A percentile compares a stretch with the other conserved stretches of the same genome.
phyloP scores from a whole-genome alignment of 2,329 filamentous ascomycete species.

The Hypoxylon sp. region DNA sequence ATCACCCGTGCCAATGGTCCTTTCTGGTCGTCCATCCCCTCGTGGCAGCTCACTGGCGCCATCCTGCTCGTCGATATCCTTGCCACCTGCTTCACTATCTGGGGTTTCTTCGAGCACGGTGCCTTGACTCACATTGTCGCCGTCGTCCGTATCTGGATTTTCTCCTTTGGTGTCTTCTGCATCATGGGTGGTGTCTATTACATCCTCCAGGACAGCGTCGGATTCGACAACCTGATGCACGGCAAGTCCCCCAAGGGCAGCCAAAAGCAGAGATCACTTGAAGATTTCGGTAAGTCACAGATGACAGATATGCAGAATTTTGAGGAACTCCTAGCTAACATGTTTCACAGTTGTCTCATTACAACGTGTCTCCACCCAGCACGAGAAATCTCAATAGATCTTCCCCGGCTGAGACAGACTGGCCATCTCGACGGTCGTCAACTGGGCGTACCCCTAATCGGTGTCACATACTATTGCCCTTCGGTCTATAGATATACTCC shows the following conservation, averaged over 20 bases:
- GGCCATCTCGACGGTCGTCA: constrained; percentile 44
- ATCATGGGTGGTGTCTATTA: constrained; percentile 82
- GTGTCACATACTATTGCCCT: constrained; percentile 52
- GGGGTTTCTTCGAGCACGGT: constrained; percentile 82
- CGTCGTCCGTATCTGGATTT: constrained; percentile 91
- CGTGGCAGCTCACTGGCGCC: constrained; percentile 85
- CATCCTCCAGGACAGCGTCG: constrained; percentile 83
- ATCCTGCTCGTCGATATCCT: constrained; percentile 86
- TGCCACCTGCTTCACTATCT: constrained; percentile 87
- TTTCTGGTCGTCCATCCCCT: constrained; percentile 91
- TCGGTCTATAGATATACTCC: constrained; percentile 51
- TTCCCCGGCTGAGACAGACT: constrained; percentile 43
- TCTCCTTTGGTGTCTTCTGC: constrained; percentile 91
- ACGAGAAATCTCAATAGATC: constrained; percentile 84
- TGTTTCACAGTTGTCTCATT: constrained; percentile 80
- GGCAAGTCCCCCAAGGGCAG: constrained; percentile 86
- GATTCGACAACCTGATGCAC: constrained; percentile 95
- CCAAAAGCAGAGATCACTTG: constrained; percentile 85
- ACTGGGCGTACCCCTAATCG: constrained; percentile 45
- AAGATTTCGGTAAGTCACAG: constrained; percentile 84
- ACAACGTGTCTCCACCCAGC: constrained; percentile 91
- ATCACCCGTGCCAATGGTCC: constrained; percentile 94
- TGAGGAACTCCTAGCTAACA: constrained; percentile 62
- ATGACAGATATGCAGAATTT: constrained; percentile 11
- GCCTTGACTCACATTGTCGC: constrained; percentile 81